These are phyloP conservation scores for Metschnikowia noctiluminum DNA, from an alignment of 805 yeast genomes.

Conservation along the genomic window DNA sequence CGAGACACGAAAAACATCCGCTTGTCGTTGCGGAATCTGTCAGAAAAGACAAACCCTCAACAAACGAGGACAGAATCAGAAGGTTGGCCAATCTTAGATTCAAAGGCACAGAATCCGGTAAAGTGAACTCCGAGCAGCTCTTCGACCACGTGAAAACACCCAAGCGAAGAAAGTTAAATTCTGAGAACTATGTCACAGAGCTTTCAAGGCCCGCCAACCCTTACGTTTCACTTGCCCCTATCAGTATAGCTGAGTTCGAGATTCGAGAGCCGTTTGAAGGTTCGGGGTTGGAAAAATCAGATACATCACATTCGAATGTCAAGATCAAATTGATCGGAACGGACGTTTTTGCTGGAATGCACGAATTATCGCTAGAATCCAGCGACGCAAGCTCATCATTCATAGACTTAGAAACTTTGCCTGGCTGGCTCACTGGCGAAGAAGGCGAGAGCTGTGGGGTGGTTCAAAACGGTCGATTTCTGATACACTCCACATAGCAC, in stretches of 20 bases:
- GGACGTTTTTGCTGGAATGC: conserved; percentile 77
- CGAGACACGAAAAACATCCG: conserved; percentile 40
- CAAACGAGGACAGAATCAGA: conserved; percentile 23
- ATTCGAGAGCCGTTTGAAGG: conserved; percentile 31
- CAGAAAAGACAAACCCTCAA: neutral
- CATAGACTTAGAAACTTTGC: conserved; percentile 54
- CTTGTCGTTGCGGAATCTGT: conserved; percentile 19
- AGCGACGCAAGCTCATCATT: conserved; percentile 30
- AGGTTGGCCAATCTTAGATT: conserved; percentile 55
- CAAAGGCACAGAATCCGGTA: conserved; percentile 50
- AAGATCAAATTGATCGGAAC: conserved; percentile 51
- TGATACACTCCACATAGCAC: neutral
- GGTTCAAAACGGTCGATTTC: conserved; percentile 18
- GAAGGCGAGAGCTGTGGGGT: conserved; percentile 53
- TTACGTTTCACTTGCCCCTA: conserved; percentile 56
- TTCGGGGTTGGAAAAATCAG: neutral
- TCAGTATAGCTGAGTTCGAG: conserved; percentile 48
- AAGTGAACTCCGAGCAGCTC: conserved; percentile 30
- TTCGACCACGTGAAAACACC: conserved; percentile 35
- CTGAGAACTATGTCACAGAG: neutral
- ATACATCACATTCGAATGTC: conserved; percentile 20
- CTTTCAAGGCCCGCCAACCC: conserved; percentile 19
- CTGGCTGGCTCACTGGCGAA: conserved; percentile 80
- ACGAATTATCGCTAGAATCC: conserved; percentile 50
- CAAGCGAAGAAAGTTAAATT: conserved; percentile 18